Evolutionary conservation across 192 early-diverging fungal genomes (phyloP), one percentile per base, ranked within the genome.

Genomic region (Coemansia sp.): DNA sequence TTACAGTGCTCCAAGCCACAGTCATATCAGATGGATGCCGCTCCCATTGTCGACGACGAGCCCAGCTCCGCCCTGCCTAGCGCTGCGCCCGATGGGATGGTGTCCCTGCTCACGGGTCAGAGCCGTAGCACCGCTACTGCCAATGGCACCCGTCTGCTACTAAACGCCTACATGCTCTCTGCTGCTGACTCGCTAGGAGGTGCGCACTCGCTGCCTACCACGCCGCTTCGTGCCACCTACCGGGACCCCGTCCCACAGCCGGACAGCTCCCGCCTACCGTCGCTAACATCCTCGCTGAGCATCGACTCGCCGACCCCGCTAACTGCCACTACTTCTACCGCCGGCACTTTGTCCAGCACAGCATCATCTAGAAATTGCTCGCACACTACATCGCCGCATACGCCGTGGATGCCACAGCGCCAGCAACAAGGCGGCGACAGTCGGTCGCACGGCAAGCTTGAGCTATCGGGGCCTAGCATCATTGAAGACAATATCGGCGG

Each of bases 51-150:
- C 62, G 40, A 59, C 47, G 68, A 62, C 67, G 55, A 79, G 61
- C 59, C 44, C 68, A 16, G 63, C 60, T 22, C 62, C 15, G 62
- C 12, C 45, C 66, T 43, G 71, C 50, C 53, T 29, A 45, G 60
- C 16, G 52, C 73, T 39, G 41, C 62, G 3, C 34, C 49, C 2
- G 66, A 61, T 18, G 22, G 64, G 2, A 68, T 68, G 69, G 75
- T 71, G 34, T 64, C 69, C 34, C 69, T 80, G 58, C 69, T 80
- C 43, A 74, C 78, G 24, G 61, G 38, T 61, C 73, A 56, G 44
- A 74, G 78, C 63, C 72, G 78, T 66, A 74, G 78, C 66, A 66
- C 78, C 7, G 72, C 78, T 61, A 80, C 72, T 12, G 72, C 78
- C 43, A 80, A 74, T 50, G 65, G 78, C 20, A 73, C 70, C 3